phyloP scores from a whole-genome alignment of 73 alveolate species.

The Paramecium tetraurelia region DNA sequence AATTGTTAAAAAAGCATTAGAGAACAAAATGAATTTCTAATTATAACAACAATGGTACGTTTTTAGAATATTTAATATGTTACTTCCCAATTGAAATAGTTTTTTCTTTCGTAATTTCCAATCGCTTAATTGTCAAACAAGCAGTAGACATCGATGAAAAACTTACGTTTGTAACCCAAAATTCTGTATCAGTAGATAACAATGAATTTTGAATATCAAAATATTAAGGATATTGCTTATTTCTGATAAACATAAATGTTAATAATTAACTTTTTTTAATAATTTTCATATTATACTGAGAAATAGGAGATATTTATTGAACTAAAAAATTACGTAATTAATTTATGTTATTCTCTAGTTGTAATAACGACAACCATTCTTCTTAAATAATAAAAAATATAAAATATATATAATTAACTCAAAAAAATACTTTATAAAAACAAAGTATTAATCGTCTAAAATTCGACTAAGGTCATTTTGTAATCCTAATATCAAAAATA shows the following conservation, averaged over 20 bases:
- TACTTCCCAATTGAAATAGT: background rate
- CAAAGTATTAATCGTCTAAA: too few species aligned
- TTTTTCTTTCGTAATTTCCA: background rate
- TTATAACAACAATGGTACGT: background rate
- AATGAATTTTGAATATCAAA: background rate
- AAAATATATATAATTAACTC: too few species aligned
- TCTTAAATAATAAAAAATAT: too few species aligned
- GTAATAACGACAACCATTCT: background rate
- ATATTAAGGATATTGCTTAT: background rate
- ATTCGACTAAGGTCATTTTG: too few species aligned
- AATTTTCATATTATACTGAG: background rate
- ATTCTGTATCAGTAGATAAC: background rate
- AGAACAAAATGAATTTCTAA: background rate
- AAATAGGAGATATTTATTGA: background rate
- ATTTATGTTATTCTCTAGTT: background rate
- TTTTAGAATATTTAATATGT: background rate
- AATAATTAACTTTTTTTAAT: background rate
- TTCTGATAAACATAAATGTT: background rate
- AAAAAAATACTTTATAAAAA: too few species aligned
- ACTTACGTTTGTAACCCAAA: background rate
- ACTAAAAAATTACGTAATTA: background rate
- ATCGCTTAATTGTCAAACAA: background rate
- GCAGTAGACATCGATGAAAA: background rate
- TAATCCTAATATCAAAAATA: too few species aligned
- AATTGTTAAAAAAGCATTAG: background rate